These are phyloP conservation scores for Lichtheimia ramosa DNA, from an alignment of 371 early-diverging fungal genomes.

Conservation along the genomic window DNA sequence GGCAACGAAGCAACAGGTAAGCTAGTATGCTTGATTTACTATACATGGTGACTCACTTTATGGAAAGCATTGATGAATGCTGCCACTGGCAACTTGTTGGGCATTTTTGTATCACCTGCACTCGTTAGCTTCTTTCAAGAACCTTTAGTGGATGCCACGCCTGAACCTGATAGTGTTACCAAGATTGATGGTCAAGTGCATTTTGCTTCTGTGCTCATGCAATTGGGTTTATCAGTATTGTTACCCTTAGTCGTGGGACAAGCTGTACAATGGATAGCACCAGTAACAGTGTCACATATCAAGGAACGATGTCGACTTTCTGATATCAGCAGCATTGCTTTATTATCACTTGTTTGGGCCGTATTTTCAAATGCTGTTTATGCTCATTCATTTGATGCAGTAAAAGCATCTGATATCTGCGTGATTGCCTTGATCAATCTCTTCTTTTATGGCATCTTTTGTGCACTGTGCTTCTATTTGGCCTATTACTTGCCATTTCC, in stretches of 20 bases:
- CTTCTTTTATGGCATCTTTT: slow-evolving; percentile 33
- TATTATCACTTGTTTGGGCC: slow-evolving; percentile 65
- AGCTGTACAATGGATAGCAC: slow-evolving; percentile 48
- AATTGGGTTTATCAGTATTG: slow-evolving; percentile 61
- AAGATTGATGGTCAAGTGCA: slow-evolving; percentile 39
- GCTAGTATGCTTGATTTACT: not conserved
- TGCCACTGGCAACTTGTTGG: slow-evolving; percentile 63
- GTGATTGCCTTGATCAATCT: slow-evolving; percentile 50
- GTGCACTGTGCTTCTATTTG: slow-evolving; percentile 27
- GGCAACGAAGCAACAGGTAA: slow-evolving; percentile 58
- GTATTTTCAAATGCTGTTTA: slow-evolving; percentile 68
- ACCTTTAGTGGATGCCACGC: slow-evolving; percentile 31
- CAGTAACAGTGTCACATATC: slow-evolving; percentile 39
- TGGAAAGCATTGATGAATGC: slow-evolving; percentile 63
- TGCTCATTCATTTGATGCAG: slow-evolving; percentile 39
- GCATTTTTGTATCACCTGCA: slow-evolving; percentile 63
- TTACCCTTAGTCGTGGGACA: slow-evolving; percentile 62
- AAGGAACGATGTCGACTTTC: slow-evolving; percentile 47
- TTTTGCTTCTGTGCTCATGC: slow-evolving; percentile 45
- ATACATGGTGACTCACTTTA: not conserved
- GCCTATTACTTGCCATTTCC: slow-evolving; percentile 33
- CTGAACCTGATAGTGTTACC: slow-evolving; percentile 21
- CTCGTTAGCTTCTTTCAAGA: slow-evolving; percentile 39
- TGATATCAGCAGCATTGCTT: slow-evolving; percentile 48
- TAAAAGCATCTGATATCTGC: slow-evolving; percentile 48